Percentiles rank a stretch among this genome's conserved stretches.
These are phyloP conservation scores for Thymus mandschuricus DNA, from an alignment of 257 asterid genomes.

Conservation along the genomic window DNA sequence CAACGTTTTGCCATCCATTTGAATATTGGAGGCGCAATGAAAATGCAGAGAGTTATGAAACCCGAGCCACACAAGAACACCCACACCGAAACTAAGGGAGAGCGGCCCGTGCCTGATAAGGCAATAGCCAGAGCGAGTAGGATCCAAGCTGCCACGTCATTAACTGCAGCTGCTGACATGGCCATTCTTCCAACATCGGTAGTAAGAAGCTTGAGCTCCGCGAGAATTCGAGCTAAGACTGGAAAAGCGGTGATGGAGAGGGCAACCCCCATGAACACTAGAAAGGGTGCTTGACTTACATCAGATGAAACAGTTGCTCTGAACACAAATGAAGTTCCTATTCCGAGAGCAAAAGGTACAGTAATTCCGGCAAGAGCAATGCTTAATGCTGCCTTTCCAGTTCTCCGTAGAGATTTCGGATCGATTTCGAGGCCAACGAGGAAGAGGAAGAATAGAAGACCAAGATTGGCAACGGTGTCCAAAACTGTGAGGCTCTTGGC, in stretches of 20 bases:
- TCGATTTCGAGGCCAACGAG: constrained; percentile 61
- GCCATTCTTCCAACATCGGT: constrained; percentile 65
- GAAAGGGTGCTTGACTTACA: constrained; percentile 43
- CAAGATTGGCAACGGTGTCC: constrained; percentile 60
- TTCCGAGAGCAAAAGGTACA: constrained; percentile 55
- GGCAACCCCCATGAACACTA: constrained; percentile 67
- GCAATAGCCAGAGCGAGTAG: constrained; percentile 65
- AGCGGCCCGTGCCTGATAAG: constrained; percentile 47
- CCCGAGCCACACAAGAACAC: constrained; percentile 52
- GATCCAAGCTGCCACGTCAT: constrained; percentile 67
- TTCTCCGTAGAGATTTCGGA: constrained; percentile 44
- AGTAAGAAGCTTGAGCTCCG: constrained; percentile 61
- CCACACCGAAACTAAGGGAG: constrained; percentile 42
- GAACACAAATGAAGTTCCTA: constrained; percentile 53
- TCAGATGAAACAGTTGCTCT: constrained; percentile 49
- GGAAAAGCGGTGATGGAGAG: constrained; percentile 49
- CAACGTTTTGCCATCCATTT: constrained; percentile 52
- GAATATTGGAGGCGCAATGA: constrained; percentile 45
- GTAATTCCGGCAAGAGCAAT: constrained; percentile 60
- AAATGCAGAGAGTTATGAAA: constrained; percentile 39
- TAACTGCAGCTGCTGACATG: constrained; percentile 69
- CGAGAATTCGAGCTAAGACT: constrained; percentile 58
- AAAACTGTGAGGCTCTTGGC: constrained; percentile 50
- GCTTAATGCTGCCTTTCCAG: constrained; percentile 50
- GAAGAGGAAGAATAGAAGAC: constrained; percentile 59